Evolutionary conservation across 257 asterid genomes (phyloP), one percentile per base, ranked within the genome.

Genomic region (Forsythia suspensa): DNA sequence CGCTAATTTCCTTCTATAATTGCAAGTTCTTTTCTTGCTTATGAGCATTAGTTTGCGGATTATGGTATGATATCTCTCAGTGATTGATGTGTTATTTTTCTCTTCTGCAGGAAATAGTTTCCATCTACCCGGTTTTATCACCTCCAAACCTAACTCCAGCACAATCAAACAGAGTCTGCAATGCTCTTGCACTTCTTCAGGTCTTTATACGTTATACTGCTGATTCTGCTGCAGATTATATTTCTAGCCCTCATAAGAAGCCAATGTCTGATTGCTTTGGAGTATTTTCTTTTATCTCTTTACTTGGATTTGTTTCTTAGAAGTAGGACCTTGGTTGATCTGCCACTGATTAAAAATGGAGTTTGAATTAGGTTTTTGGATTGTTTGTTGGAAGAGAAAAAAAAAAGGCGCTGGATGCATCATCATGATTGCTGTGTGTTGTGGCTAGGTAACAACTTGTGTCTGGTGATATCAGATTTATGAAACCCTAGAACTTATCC

Each of bases 171-270:
- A 85, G 99, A 83, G 97, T 93, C 79, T 95, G 99, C 91, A 93
- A 95, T 90, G 99, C 98, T 66, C 97, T 95, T 70, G 99, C 99
- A 42, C 91, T 95, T 70, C 97, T 95, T 88, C 99, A 95, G 98
- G 98, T 93, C 77, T 74, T 61, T 76, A 61, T 39, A 39, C 21
- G 40, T 80, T 43, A 44, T 13, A 34, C 73, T 36, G 34, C 41
- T 57, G 13, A 5, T 72, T 43, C 44, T 57, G 36, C 68, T 20
- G 68, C 68, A n/a, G 36, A 21, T n/a, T 20, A 20, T 61, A 61
- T 8, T 61, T 61, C 29, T 59, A 6, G 36, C 9, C 10, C 1
- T 18, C 67, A 20, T 59, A 6, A 61, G 37, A 61, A n/a, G 37
- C 4, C 68, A 61, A 2, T 15, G 1, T 20, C 15, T 52, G 5